Evolutionary conservation across 2,329 filamentous ascomycete genomes (phyloP).

Genomic region (Pezicula rhizophila): DNA sequence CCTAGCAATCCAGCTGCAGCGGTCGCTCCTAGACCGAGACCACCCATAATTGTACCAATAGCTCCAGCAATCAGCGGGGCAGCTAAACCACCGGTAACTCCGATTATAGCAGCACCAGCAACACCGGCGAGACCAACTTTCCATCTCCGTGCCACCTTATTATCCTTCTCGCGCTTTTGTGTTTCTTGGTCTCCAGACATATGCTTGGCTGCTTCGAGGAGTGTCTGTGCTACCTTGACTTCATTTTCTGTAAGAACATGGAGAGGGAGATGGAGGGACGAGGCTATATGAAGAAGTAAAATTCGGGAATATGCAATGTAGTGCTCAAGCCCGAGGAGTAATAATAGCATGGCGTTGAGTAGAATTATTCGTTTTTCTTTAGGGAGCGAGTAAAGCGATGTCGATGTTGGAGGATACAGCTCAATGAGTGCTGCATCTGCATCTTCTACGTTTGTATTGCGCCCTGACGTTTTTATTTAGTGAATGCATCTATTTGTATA

Average conservation of each 20-base stretch:
- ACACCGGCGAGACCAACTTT: conserved; percentile 87
- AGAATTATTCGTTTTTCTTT: conserved; percentile 60
- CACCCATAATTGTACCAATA: conserved; percentile 72
- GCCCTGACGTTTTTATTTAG: conserved; percentile 19
- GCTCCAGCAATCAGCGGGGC: conserved; percentile 72
- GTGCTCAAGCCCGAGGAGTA: conserved; percentile 70
- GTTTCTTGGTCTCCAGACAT: conserved; percentile 66
- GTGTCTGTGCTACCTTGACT: conserved; percentile 63
- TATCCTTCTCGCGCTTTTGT: conserved; percentile 65
- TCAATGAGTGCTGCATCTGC: conserved; percentile 41
- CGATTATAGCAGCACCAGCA: conserved; percentile 74
- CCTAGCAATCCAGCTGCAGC: conserved; percentile 76
- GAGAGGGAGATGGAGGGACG: conserved; percentile 63
- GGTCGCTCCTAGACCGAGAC: conserved; percentile 66
- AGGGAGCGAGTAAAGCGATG: conserved; percentile 51
- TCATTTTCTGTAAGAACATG: conserved; percentile 65
- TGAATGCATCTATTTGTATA: not conserved
- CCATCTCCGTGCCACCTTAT: conserved; percentile 68
- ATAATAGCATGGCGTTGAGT: conserved; percentile 64
- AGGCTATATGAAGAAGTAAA: conserved; percentile 63
- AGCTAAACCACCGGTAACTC: conserved; percentile 68
- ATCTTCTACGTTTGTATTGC: conserved; percentile 37
- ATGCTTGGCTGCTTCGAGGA: conserved; percentile 70
- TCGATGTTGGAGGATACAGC: conserved; percentile 54
- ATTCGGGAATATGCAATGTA: conserved; percentile 71